A percentile compares a stretch with the other conserved stretches of the same genome.
These are phyloP conservation scores for Harrya chromipes DNA, from an alignment of 768 basidiomycete genomes.

Conservation along the genomic window DNA sequence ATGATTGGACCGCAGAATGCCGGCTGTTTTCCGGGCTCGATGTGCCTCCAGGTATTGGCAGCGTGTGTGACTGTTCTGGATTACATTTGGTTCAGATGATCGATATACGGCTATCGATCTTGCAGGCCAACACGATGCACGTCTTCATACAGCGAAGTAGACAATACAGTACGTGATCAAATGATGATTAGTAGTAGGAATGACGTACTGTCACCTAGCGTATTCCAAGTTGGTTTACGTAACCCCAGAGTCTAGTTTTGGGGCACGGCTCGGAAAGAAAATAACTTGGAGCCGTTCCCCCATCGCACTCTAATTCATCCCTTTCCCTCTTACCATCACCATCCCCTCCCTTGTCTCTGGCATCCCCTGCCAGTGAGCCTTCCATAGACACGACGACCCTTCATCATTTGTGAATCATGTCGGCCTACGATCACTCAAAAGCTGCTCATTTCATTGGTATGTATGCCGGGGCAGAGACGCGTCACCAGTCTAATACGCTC, in stretches of 20 bases:
- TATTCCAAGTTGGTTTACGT: conserved; percentile 19
- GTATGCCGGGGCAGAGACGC: conserved; percentile 11
- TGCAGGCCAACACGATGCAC: conserved; percentile 13
- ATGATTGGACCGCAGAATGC: conserved; percentile 14
- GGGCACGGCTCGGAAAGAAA: conserved; percentile 23
- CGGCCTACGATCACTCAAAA: conserved; percentile 53
- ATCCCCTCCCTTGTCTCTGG: conserved; percentile 8
- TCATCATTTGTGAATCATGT: conserved; percentile 19
- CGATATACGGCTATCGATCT: conserved; percentile 12
- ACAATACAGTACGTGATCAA: too few species aligned
- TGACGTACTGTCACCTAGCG: neutral
- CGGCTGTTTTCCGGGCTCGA: conserved; percentile 12
- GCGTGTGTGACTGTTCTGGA: neutral
- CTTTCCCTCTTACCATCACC: conserved; percentile 22
- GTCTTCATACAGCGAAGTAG: too few species aligned
- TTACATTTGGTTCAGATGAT: conserved; percentile 4
- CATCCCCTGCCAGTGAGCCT: conserved; percentile 5
- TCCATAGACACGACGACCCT: conserved; percentile 8
- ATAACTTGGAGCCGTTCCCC: conserved; percentile 7
- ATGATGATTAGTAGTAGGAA: too few species aligned
- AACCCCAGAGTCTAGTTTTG: conserved; percentile 33
- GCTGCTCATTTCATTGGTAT: conserved; percentile 64
- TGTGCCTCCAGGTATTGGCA: conserved; percentile 24
- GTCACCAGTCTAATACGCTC: conserved; percentile 11
- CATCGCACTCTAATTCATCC: neutral